These are phyloP conservation scores for Neonectria sp. DNA, from an alignment of 2,329 filamentous ascomycete species.

Conservation along the genomic window DNA sequence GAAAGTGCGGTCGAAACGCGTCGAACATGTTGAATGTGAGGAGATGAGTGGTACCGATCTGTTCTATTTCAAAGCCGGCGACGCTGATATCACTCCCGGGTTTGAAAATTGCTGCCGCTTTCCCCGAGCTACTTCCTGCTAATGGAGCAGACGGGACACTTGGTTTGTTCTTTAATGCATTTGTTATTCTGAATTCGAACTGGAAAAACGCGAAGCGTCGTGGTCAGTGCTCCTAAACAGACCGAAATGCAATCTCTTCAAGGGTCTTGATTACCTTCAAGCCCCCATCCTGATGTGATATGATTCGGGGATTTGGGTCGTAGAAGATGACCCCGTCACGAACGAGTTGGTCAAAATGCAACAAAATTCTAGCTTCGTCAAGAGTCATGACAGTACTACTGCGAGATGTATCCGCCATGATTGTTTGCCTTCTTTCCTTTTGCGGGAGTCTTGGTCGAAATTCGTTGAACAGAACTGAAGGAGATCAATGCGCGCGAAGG, in stretches of 20 bases:
- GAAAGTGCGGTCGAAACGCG: conserved; percentile 62
- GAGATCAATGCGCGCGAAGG: neutral
- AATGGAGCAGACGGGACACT: neutral
- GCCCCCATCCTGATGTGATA: neutral
- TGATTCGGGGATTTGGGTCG: neutral
- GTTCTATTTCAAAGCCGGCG: conserved; percentile 57
- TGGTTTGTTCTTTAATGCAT: neutral
- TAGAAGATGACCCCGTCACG: neutral
- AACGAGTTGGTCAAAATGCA: neutral
- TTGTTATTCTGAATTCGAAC: neutral
- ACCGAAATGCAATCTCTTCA: neutral
- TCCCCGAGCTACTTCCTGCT: neutral
- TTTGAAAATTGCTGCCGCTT: conserved; percentile 1
- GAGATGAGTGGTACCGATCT: conserved; percentile 59
- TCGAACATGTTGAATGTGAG: conserved; percentile 65
- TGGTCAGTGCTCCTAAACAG: neutral
- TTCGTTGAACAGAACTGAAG: neutral
- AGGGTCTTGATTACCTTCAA: neutral
- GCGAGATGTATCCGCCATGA: neutral
- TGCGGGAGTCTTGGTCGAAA: neutral
- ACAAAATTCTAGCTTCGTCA: neutral
- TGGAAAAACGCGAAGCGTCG: neutral
- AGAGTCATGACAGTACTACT: neutral
- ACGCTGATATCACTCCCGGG: conserved; percentile 60
- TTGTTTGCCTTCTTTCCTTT: neutral